Evolutionary conservation across 257 asterid genomes (phyloP), one percentile per base, ranked within the genome.

Genomic region (Nyctanthes arbortristis): DNA sequence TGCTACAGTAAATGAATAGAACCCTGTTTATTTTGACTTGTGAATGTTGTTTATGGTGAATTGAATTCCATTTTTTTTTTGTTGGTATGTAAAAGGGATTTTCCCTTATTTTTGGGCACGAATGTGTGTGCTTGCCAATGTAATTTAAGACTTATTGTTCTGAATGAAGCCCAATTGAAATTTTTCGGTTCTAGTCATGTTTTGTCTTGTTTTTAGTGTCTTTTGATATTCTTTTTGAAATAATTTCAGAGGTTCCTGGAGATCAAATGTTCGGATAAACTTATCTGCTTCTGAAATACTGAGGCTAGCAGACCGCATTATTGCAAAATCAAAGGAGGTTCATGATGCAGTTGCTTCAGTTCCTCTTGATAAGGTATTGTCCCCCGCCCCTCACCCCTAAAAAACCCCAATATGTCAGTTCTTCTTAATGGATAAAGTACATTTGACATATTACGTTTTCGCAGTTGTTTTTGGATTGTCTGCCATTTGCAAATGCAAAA

Each of bases 321-420:
- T 91, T 60, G 89, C 87, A 65, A 77, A 84, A 72, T 93, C 96
- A 2, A 86, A 88, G 82, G 78, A 78, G 72, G 88, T 93, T 81
- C 79, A 89, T 66, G 95, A 93, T 78, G 85, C 88, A 58, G 95
- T 93, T 67, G 96, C 99, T 80, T 81, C 91, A 11, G 83, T 89
- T 77, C 89, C 96, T 29, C 93, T 87, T 8, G 91, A 87, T 71
- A 91, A 87, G 96, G 99, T 93, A 78, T 28, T 69, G 2, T 30
- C 34, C 39, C 32, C n/a, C n/a, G n/a, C n/a, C n/a, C n/a, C n/a
- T n/a, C n/a, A n/a, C n/a, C n/a, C n/a, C n/a, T n/a, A n/a, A n/a
- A n/a, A n/a, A n/a, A n/a, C n/a, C n/a, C n/a, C n/a, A n/a, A n/a
- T n/a, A n/a, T n/a, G n/a, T n/a, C n/a, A n/a, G n/a, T n/a, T n/a